Evolutionary conservation across 768 basidiomycete species (phyloP).

Genomic region (Rhizopogon vesiculosus): DNA sequence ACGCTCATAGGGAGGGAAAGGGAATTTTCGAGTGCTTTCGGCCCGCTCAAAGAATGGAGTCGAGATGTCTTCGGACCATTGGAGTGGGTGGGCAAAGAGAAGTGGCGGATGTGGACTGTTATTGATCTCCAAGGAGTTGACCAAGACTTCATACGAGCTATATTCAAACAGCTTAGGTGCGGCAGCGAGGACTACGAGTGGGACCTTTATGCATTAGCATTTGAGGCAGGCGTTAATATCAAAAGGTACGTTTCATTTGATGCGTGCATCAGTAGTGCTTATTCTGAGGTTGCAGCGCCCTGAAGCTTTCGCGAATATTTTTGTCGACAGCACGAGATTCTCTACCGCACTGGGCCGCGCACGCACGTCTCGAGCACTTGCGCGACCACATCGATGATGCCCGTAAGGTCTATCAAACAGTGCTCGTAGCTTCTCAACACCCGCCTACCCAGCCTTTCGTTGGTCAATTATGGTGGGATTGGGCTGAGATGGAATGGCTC

Average conservation of each 20-base stretch:
- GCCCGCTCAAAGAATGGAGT: constrained; percentile 66
- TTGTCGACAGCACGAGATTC: constrained; percentile 56
- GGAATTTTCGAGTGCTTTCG: constrained; percentile 56
- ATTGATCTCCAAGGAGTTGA: constrained; percentile 51
- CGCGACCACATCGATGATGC: constrained; percentile 65
- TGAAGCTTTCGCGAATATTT: constrained; percentile 62
- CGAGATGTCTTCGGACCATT: constrained; percentile 49
- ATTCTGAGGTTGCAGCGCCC: constrained; percentile 39
- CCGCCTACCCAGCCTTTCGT: constrained; percentile 29
- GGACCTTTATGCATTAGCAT: constrained; percentile 62
- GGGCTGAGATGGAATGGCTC: constrained; percentile 85
- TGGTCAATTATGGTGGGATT: constrained; percentile 70
- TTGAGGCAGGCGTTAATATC: constrained; percentile 54
- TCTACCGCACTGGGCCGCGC: constrained; percentile 64
- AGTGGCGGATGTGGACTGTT: constrained; percentile 38
- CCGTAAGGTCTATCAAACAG: constrained; percentile 71
- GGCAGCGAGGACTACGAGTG: constrained; percentile 52
- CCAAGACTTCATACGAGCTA: constrained; percentile 42
- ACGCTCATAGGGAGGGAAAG: constrained; percentile 62
- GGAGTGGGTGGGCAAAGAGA: constrained; percentile 35
- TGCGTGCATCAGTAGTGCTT: constrained; percentile 6
- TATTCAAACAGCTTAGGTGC: constrained; percentile 56
- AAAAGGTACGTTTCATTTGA: constrained; percentile 42
- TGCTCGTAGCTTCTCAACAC: constrained; percentile 46
- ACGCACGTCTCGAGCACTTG: constrained; percentile 66